Evolutionary conservation across 352 stramenopile genomes (phyloP), one percentile per base, ranked within the genome.

Genomic region (Peronospora tabacina): DNA sequence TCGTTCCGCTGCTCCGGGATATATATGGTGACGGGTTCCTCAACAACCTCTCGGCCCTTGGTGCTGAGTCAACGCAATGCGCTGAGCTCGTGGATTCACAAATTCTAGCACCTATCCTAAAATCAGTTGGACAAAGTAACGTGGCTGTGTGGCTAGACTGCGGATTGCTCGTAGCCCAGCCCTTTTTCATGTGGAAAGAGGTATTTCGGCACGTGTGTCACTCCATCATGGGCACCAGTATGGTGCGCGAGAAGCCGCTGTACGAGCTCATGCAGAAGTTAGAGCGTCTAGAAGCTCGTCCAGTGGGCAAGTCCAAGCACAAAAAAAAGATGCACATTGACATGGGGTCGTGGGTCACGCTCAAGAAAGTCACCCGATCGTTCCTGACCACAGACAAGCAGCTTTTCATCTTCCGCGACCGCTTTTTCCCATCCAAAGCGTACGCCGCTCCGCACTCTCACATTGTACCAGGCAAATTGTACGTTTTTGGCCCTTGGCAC

Each of bases 1-100:
- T 98, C 7, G 63, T 98, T 44, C 95, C 96, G 8, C 66, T 98
- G 34, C 65, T 98, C 20, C 61, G 90, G 16, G 93, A 98, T 47
- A 93, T 98, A 53, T 99, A 98, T 68, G 96, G 95, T 42, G 75
- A 87, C 44, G 81, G 82, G 19, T 90, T 91, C 46, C 63, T 90
- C 5, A 76, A 84, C 44, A 90, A 90, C 55, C 52, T 95, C 24
- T 91, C 80, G 16, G 79, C 77, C 11, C 63, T 95, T 7, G 78
- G 81, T 17, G 68, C 70, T 26, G 79, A 95, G 66, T 90, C 82
- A 11, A 89, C 59, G 39, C 81, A 94, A 54, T 88, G 82, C 48
- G 63, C 69, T 11, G 73, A 87, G 45, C 58, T 94, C 9, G 63
- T 91, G 17, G 62, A 87, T 28, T 55, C 52, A 7, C 64, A 63